Percentiles rank a stretch among this genome's conserved stretches.
Evolutionary conservation across 352 stramenopile species (phyloP).

Genomic region (Globisporangium camurandrum): DNA sequence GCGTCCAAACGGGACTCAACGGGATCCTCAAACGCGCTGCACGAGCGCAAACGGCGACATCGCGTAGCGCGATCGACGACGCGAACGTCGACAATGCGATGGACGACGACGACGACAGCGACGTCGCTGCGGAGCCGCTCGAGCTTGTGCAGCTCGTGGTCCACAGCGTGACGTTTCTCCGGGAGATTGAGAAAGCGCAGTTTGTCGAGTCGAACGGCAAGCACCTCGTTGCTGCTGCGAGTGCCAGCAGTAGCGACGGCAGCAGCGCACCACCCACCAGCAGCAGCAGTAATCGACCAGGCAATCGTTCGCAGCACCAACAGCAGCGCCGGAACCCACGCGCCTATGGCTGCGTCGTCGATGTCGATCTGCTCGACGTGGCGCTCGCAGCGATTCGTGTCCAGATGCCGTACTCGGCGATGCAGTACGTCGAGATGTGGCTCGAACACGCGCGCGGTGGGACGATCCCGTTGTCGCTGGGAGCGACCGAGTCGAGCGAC

Average conservation of each 20-base stretch:
- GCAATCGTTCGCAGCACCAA: slow-evolving; percentile 1
- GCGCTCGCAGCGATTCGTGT: slow-evolving; percentile 53
- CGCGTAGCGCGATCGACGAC: not conserved
- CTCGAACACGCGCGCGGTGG: slow-evolving; percentile 53
- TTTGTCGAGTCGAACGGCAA: slow-evolving; percentile 65
- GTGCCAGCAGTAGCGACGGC: slow-evolving; percentile 2
- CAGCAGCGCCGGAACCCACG: slow-evolving; percentile 16
- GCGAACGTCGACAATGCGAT: not conserved
- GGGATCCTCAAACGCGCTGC: slow-evolving; percentile 21
- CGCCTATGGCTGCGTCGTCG: slow-evolving; percentile 51
- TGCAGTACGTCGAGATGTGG: slow-evolving; percentile 88
- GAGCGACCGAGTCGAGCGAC: slow-evolving; percentile 8
- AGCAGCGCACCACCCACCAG: not conserved
- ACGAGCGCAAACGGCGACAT: not conserved
- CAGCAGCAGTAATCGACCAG: not conserved
- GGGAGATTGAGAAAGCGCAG: slow-evolving; percentile 60
- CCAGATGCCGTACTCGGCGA: slow-evolving; percentile 84
- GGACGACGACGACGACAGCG: not conserved
- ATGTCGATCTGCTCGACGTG: slow-evolving; percentile 57
- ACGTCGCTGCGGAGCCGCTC: slow-evolving; percentile 13
- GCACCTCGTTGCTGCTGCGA: slow-evolving; percentile 5
- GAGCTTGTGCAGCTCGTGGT: slow-evolving; percentile 62
- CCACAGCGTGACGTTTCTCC: slow-evolving; percentile 74
- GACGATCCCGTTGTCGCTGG: slow-evolving; percentile 27
- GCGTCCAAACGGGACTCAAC: slow-evolving; percentile 35